A percentile compares a stretch with the other conserved stretches of the same genome.
Conservation (phyloP, 1,284 basidiomycete genomes). For the Malassezia yamatoensis region DNA sequence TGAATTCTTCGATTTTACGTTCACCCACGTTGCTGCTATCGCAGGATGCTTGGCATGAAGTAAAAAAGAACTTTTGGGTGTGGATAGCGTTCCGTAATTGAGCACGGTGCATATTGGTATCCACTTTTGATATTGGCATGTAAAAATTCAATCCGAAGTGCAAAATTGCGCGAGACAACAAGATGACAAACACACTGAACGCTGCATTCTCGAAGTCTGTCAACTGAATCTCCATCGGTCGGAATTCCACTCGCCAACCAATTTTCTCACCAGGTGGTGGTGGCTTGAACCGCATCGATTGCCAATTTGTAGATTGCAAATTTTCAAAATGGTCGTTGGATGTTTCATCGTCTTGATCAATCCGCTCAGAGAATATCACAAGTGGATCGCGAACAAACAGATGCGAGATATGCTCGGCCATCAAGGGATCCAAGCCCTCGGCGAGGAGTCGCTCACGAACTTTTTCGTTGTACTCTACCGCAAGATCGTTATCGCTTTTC, state of each 20-base stretch:
- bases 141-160: constrained; percentile 87
- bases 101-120: constrained; percentile 87
- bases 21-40: constrained; percentile 25
- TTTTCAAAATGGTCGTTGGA: constrained; percentile 99
- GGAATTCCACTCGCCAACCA: constrained; percentile 96
- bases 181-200: constrained; percentile 83
- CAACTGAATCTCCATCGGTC: constrained; percentile 96
- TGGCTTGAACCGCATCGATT: constrained; percentile 96
- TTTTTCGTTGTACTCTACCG: constrained; percentile 64
- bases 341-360: constrained; percentile 75
- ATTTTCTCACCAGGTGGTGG: constrained; percentile 74
- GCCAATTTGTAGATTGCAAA: constrained; percentile 99
- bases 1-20: constrained; percentile 61
- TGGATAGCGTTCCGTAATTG: constrained; percentile 71
- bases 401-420: constrained; percentile 86
- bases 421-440: constrained; percentile 67
- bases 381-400: constrained; percentile 95
- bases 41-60: constrained; percentile 51
- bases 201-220: constrained; percentile 99
- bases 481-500: constrained; percentile 68
- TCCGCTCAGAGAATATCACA: constrained; percentile 85
- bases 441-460: constrained; percentile 47
- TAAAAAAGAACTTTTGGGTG: constrained; percentile 72
- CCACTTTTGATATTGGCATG: constrained; percentile 93
- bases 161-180: constrained; percentile 85